These are phyloP conservation scores for Rhizopogon vulgaris DNA, from an alignment of 768 basidiomycete genomes.

Conservation along the genomic window DNA sequence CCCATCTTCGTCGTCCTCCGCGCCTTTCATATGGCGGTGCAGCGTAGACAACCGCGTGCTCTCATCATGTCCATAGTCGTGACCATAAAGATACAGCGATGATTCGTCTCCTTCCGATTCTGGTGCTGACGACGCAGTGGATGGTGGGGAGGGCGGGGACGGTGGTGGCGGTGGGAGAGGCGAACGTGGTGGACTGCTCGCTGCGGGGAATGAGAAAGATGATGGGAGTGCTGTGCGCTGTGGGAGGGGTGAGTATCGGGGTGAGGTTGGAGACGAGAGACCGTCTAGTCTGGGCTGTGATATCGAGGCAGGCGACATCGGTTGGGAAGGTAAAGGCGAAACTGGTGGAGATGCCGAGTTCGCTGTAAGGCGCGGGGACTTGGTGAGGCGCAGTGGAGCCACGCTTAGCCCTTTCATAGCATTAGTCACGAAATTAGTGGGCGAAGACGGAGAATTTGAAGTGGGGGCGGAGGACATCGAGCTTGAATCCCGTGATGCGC, in stretches of 20 bases:
- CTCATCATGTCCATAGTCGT: conserved; percentile 11
- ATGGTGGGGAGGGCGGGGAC: conserved; percentile 8
- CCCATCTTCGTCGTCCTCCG: conserved; percentile 44
- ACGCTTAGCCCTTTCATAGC: conserved; percentile 8
- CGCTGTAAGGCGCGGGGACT: conserved; percentile 17
- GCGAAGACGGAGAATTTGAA: neutral
- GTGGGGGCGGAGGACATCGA: conserved; percentile 12
- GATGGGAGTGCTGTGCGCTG: conserved; percentile 16
- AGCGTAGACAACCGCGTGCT: conserved; percentile 20
- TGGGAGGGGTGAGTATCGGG: conserved; percentile 19
- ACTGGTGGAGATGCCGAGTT: conserved; percentile 10
- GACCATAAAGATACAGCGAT: neutral
- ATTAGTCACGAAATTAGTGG: neutral
- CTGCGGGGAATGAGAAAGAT: conserved; percentile 1
- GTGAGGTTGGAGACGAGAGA: conserved; percentile 4
- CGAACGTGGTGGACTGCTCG: neutral
- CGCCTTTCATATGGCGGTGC: conserved; percentile 3
- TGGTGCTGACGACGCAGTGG: neutral
- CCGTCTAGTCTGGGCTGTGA: conserved; percentile 7
- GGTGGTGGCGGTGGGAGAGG: conserved; percentile 8
- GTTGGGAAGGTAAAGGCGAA: neutral
- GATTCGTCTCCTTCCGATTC: neutral
- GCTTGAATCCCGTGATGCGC: conserved; percentile 8
- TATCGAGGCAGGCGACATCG: conserved; percentile 1
- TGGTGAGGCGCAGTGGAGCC: conserved; percentile 21